These are phyloP conservation scores for Citrus sp. DNA, from an alignment of 345 rosid genomes.

Conservation along the genomic window DNA sequence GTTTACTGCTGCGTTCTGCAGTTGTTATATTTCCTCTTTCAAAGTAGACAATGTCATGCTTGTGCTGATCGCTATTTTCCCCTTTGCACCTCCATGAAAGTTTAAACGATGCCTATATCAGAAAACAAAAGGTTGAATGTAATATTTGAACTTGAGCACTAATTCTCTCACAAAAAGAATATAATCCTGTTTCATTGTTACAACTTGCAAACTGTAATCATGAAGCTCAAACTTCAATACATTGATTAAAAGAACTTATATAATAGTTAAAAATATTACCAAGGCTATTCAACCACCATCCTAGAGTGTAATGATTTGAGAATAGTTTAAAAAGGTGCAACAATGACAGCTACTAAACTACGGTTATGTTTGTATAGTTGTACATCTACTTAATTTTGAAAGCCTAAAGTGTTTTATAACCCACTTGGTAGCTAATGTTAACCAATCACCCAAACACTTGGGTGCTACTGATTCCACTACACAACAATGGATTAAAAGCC, in stretches of 20 bases:
- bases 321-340: constrained; percentile 4
- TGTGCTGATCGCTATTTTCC: constrained; percentile 80
- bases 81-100: constrained; percentile 96
- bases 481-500: neutral
- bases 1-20: constrained; percentile 88
- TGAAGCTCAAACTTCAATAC: neutral
- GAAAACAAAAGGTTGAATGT: constrained; percentile 17
- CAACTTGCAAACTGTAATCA: neutral
- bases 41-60: constrained; percentile 91
- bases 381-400: neutral
- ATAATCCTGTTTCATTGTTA: neutral
- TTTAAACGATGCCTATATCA: constrained; percentile 88
- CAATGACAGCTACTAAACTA: neutral
- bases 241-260: neutral
- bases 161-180: neutral
- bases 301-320: neutral
- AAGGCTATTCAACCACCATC: neutral
- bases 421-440: neutral
- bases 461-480: neutral
- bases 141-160: constrained; percentile 4
- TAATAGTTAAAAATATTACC: neutral
- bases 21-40: constrained; percentile 91
- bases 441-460: neutral
- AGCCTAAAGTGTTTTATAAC: neutral
- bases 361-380: neutral